Percentiles rank a stretch among this genome's conserved stretches.
These are phyloP conservation scores for Cicer chorassanicum DNA, from an alignment of 306 rosid genomes.

Conservation along the genomic window DNA sequence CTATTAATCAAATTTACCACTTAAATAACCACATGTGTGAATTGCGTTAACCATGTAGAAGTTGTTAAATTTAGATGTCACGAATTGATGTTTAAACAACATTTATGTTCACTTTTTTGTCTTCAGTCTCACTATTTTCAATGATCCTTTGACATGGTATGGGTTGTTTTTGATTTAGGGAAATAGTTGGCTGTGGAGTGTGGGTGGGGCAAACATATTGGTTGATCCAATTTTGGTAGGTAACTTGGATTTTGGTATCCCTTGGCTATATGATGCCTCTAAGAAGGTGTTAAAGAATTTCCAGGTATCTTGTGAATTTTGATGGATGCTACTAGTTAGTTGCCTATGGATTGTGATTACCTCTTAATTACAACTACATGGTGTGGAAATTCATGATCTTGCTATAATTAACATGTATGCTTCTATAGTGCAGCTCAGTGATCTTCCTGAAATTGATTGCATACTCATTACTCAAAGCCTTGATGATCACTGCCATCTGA, in stretches of 20 bases:
- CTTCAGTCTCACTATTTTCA: constrained; percentile 31
- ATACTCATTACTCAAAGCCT: constrained; percentile 89
- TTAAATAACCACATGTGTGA: too few species aligned
- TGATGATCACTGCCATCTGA: constrained; percentile 98
- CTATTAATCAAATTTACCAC: too few species aligned
- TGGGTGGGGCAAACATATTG: constrained; percentile 65
- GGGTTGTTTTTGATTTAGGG: constrained; percentile 56
- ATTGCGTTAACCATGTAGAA: too few species aligned
- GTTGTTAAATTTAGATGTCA: too few species aligned
- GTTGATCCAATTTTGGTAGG: constrained; percentile 97
- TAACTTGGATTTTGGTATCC: constrained; percentile 94
- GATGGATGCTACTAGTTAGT: constrained; percentile 23
- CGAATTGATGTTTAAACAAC: too few species aligned
- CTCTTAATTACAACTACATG: constrained; percentile 13
- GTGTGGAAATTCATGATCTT: constrained; percentile 33
- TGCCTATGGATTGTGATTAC: background rate
- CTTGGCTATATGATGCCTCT: constrained; percentile 94
- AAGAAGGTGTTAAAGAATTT: constrained; percentile 77
- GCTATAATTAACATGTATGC: constrained; percentile 43
- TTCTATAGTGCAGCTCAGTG: constrained; percentile 74
- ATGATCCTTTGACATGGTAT: constrained; percentile 31
- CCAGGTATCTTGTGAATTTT: constrained; percentile 57
- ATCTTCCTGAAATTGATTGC: constrained; percentile 87
- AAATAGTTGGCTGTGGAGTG: constrained; percentile 91
- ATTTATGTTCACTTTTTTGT: constrained; percentile 8